These are phyloP conservation scores for Claviceps digitariae DNA, from an alignment of 2,329 filamentous ascomycete genomes.

Conservation along the genomic window DNA sequence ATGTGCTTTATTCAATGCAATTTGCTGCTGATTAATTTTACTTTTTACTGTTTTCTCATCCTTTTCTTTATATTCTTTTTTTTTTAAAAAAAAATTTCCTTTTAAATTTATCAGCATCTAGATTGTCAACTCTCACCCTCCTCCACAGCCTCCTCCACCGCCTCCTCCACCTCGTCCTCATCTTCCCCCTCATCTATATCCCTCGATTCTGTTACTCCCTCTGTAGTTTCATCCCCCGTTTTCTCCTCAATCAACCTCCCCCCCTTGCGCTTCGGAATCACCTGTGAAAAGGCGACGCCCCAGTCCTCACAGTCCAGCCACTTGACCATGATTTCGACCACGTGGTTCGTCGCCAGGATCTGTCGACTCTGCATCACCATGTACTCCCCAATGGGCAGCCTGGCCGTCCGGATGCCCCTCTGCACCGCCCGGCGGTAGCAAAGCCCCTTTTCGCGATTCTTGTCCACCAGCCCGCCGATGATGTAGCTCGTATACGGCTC, in stretches of 20 bases:
- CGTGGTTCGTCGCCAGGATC: slow-evolving; percentile 88
- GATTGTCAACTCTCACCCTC: not conserved
- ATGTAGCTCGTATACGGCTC: slow-evolving; percentile 86
- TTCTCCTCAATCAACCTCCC: slow-evolving; percentile 44
- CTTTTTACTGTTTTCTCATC: too few species aligned
- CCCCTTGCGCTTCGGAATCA: slow-evolving; percentile 85
- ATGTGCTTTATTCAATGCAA: too few species aligned
- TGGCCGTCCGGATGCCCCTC: slow-evolving; percentile 71
- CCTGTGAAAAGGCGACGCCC: slow-evolving; percentile 75
- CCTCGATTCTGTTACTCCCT: slow-evolving; percentile 11
- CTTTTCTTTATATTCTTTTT: not conserved
- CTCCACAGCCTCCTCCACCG: not conserved
- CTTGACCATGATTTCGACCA: slow-evolving; percentile 88
- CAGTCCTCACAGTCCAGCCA: slow-evolving; percentile 89
- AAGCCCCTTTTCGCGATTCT: slow-evolving; percentile 88
- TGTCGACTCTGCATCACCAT: slow-evolving; percentile 79
- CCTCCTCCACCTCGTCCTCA: not conserved
- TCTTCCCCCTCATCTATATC: slow-evolving; percentile 14
- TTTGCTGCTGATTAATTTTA: too few species aligned
- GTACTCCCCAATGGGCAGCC: slow-evolving; percentile 88
- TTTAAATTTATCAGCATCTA: not conserved
- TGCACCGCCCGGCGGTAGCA: slow-evolving; percentile 73
- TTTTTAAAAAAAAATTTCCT: not conserved
- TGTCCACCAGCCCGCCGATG: slow-evolving; percentile 87
- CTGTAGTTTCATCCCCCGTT: slow-evolving; percentile 3